Conservation (phyloP, 176 grass and related monocot genomes). For the Triticum dicoccoides region DNA sequence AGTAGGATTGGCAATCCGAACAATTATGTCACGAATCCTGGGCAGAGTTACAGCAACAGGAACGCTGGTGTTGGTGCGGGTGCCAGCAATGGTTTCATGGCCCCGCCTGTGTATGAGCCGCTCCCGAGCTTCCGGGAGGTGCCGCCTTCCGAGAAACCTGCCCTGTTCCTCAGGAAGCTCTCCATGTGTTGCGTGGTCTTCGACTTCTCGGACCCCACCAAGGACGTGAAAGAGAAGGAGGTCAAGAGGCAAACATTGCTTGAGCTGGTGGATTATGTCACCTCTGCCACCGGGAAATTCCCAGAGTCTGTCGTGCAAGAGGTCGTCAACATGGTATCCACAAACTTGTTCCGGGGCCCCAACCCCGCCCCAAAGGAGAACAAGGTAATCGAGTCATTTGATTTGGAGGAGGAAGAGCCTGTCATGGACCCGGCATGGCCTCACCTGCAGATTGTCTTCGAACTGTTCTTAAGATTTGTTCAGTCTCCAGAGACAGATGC, state of each 20-base stretch:
- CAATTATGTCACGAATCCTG: slow-evolving; percentile 34
- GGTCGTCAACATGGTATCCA: slow-evolving; percentile 45
- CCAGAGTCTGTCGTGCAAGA: slow-evolving; percentile 52
- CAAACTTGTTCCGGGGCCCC: slow-evolving; percentile 53
- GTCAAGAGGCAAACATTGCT: slow-evolving; percentile 64
- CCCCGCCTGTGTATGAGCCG: slow-evolving; percentile 28
- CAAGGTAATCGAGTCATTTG: slow-evolving; percentile 45
- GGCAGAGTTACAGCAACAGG: slow-evolving; percentile 31
- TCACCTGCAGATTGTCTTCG: slow-evolving; percentile 71
- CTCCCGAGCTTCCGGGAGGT: slow-evolving; percentile 63
- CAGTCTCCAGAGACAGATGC: slow-evolving; percentile 68
- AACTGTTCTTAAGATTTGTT: slow-evolving; percentile 73
- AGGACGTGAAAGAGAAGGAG: slow-evolving; percentile 71
- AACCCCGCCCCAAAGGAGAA: slow-evolving; percentile 47
- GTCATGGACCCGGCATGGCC: slow-evolving; percentile 69
- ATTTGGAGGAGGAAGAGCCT: slow-evolving; percentile 77
- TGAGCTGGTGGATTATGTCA: slow-evolving; percentile 67
- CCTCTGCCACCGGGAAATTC: slow-evolving; percentile 56
- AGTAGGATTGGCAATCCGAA: slow-evolving; percentile 35
- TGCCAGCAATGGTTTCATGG: slow-evolving; percentile 35
- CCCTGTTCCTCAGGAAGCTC: slow-evolving; percentile 58
- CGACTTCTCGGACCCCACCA: slow-evolving; percentile 59
- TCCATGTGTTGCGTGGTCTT: slow-evolving; percentile 56
- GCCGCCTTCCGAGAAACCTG: slow-evolving; percentile 40
- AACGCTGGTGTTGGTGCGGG: slow-evolving; percentile 11